Base-by-base conservation (phyloP, 2,329 filamentous ascomycete genomes). In the Bipolaris victoriae region DNA sequence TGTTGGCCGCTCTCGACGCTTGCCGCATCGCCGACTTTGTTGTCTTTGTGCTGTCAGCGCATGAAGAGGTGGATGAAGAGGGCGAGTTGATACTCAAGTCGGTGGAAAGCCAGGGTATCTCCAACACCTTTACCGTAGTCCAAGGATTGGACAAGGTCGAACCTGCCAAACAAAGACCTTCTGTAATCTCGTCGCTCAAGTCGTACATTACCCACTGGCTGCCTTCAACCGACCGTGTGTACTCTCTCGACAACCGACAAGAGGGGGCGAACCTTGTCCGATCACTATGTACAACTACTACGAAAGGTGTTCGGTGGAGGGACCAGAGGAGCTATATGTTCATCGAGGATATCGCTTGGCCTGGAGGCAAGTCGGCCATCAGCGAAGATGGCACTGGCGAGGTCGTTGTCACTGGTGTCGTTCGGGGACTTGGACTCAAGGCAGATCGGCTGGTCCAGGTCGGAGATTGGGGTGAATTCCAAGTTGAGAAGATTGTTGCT, bases 241-340 rank as follows among this genome's bases (percentile, higher is more conserved):
- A 94, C 76, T 95, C 88, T 65, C 82, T 97, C 53, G 92, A 97
- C 72, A 94, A 86, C 61, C 85, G 91, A 71, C 92, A 97, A 73
- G 95, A 99, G 75, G 94, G 91, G 73, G 86, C 92, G 49, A 98
- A 97, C 73, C 81, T 96, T 36, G 90, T 98, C 77, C 86, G 96
- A 50, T 94, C 92, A 26, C 80, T 99, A 15, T 99, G 95, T 82
- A 97, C 88, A 63, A 92, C 90, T 35, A 92, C 90, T 41, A 94
- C 95, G 10, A 98, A 96, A 79, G 95, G 95, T 0, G 86, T 99
- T n/a, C 83, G 89, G 62, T 99, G 95, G 95, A 87, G 95, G 67
- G 95, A 99, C 50, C 92, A 97, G 64, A 86, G 95, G 66, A 96
- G 92, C 68, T 99, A 95, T 91, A 91, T 99, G 89, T 80, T 97